These are phyloP conservation scores for Mycena vitilis DNA, from an alignment of 768 basidiomycete species.

Conservation along the genomic window DNA sequence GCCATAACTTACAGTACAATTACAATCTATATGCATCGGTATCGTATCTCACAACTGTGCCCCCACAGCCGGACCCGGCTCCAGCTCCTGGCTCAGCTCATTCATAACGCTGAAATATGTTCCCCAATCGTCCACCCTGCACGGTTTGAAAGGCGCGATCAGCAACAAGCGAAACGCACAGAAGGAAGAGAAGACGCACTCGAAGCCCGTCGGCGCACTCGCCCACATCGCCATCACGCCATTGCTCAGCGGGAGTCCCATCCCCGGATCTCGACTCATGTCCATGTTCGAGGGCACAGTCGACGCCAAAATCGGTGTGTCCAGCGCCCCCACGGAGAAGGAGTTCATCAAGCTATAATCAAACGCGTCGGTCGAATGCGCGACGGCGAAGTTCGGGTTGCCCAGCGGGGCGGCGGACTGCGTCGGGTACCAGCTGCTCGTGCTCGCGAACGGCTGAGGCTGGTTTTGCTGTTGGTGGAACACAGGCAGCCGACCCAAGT, in stretches of 20 bases:
- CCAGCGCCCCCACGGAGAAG: not conserved
- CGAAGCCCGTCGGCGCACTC: constrained; percentile 27
- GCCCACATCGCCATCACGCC: constrained; percentile 27
- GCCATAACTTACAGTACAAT: too few relatives aligned
- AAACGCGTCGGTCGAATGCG: not conserved
- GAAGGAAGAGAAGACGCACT: constrained; percentile 12
- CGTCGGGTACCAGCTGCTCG: constrained; percentile 24
- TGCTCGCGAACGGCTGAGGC: not conserved
- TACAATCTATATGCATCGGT: too few relatives aligned
- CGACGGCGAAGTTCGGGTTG: constrained; percentile 19
- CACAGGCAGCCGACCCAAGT: constrained; percentile 23
- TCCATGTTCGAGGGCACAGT: not conserved
- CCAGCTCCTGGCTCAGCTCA: constrained; percentile 15
- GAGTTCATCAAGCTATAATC: not conserved
- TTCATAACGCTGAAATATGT: constrained; percentile 25
- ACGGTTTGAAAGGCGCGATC: not conserved
- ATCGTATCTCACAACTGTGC: not conserved
- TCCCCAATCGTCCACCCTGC: constrained; percentile 23
- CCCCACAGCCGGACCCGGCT: not conserved
- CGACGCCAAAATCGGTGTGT: not conserved
- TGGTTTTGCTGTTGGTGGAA: constrained; percentile 3
- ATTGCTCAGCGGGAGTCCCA: not conserved
- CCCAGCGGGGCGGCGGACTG: constrained; percentile 22
- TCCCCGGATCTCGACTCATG: not conserved
- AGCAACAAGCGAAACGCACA: not conserved